These are phyloP conservation scores for Tetrastigma voinierianum DNA, from an alignment of 164 flowering plant species.

Conservation along the genomic window DNA sequence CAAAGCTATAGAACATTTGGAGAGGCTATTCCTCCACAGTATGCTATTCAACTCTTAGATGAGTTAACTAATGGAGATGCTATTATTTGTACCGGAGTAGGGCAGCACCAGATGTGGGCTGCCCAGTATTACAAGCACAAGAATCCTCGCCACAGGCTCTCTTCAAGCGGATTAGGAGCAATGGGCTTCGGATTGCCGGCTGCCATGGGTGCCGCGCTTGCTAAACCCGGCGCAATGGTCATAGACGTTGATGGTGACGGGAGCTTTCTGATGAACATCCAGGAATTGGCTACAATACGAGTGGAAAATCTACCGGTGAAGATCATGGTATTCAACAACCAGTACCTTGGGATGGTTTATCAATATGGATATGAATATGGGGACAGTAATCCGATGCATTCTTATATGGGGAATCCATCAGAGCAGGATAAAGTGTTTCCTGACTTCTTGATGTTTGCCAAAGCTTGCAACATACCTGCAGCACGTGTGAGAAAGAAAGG, in stretches of 20 bases:
- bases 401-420: conserved; percentile 64
- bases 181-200: conserved; percentile 80
- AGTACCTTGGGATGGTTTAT: conserved; percentile 69
- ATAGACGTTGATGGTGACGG: conserved; percentile 75
- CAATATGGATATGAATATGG: conserved; percentile 73
- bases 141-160: conserved; percentile 64
- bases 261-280: conserved; percentile 60
- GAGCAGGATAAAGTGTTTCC: conserved; percentile 60
- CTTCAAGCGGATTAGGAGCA: conserved; percentile 64
- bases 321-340: conserved; percentile 55
- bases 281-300: conserved; percentile 54
- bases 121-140: conserved; percentile 58
- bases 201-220: conserved; percentile 66
- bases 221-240: conserved; percentile 47
- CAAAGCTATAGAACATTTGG: conserved; percentile 54
- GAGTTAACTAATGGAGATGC: conserved; percentile 55
- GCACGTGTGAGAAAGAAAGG: conserved; percentile 50
- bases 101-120: conserved; percentile 83
- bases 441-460: conserved; percentile 59
- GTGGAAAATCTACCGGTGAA: conserved; percentile 61
- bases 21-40: conserved; percentile 67
- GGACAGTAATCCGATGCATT: conserved; percentile 66
- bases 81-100: conserved; percentile 60
- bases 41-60: conserved; percentile 54
- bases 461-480: conserved; percentile 62